Conservation (phyloP, 2,329 filamentous ascomycete genomes). For the Samsoniella hepiali region DNA sequence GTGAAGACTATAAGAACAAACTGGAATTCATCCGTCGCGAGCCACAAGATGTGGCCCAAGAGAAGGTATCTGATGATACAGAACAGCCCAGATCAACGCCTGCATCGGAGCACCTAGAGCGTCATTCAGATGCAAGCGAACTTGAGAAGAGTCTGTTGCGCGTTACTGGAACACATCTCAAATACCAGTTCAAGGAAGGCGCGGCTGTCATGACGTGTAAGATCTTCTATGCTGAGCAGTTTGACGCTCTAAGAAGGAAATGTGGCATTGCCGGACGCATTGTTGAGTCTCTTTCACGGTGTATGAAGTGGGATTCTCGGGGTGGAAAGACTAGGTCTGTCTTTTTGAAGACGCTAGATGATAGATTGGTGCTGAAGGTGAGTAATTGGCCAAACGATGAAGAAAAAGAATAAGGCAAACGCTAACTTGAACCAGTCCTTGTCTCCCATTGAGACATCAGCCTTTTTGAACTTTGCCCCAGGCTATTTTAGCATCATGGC, state of each 20-base stretch:
- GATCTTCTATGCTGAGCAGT: conserved; percentile 97
- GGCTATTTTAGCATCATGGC: conserved; percentile 98
- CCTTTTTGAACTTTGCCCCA: conserved; percentile 91
- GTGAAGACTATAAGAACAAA: conserved; percentile 81
- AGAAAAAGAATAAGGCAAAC: conserved; percentile 19
- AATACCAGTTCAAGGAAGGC: conserved; percentile 92
- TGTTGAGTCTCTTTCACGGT: conserved; percentile 89
- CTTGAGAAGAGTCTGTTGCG: conserved; percentile 83
- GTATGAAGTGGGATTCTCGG: conserved; percentile 96
- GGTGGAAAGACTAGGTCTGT: conserved; percentile 97
- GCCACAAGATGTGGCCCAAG: conserved; percentile 42
- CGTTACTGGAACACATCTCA: conserved; percentile 85
- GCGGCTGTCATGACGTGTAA: conserved; percentile 96
- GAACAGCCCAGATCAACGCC: conserved; percentile 31
- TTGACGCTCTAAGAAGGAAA: conserved; percentile 88
- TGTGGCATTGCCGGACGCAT: conserved; percentile 93
- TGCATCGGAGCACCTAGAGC: conserved; percentile 36
- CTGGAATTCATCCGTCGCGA: conserved; percentile 62
- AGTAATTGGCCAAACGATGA: conserved; percentile 7
- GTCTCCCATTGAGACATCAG: conserved; percentile 85
- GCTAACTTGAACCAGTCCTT: conserved; percentile 57
- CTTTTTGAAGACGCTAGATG: conserved; percentile 93
- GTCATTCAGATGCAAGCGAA: conserved; percentile 59
- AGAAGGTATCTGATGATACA: conserved; percentile 30
- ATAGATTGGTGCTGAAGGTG: conserved; percentile 83